Base-by-base conservation (phyloP, 305 asterid genomes). In the Fraxinus nigra region DNA sequence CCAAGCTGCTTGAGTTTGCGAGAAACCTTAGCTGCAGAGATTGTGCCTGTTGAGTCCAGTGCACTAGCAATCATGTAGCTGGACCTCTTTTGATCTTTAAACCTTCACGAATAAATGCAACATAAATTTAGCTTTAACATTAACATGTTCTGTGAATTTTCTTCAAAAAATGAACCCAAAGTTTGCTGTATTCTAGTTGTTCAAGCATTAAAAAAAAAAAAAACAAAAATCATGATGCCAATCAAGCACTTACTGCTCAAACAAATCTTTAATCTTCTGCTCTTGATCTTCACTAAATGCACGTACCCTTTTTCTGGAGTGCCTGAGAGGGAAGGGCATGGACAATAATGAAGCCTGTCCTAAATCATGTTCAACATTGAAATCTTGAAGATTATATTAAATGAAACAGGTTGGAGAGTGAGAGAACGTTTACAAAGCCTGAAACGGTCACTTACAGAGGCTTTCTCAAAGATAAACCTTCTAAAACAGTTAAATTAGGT, bases 1-100 rank as follows among this genome's bases (percentile, higher is more conserved):
- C 97, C 98, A 72, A 96, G 97, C 87, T 96, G 97, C 89, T 92
- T 96, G 83, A 96, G 97, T 87, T 93, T 96, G 86, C 91, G 92
- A 18, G 98, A 80, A 85, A 96, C 88, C 86, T 87, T 94, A 77
- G 91, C 88, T 4, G 98, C 89, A 46, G 98, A 87, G 79, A 93
- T 86, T 75, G 84, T 85, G 67, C 97, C 97, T 16, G 86, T 89
- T 75, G 86, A 79, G 83, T 94, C 99, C 87, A 96, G 89, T 61
- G 93, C 97, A 82, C 82, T 89, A 78, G 99, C 98, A 89, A 96
- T 94, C 98, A 93, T 82, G 89, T 88, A 87, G 89, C 92, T 94
- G 91, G 97, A 93, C 87, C 92, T 93, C 90, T 88, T 94, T 13
- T 93, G 92, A 90, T 88, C 94, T 89, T 94, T 94, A 83, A 89